These are phyloP conservation scores for Drechslerella coelobrocha DNA, from an alignment of 2,329 filamentous ascomycete genomes.

Conservation along the genomic window DNA sequence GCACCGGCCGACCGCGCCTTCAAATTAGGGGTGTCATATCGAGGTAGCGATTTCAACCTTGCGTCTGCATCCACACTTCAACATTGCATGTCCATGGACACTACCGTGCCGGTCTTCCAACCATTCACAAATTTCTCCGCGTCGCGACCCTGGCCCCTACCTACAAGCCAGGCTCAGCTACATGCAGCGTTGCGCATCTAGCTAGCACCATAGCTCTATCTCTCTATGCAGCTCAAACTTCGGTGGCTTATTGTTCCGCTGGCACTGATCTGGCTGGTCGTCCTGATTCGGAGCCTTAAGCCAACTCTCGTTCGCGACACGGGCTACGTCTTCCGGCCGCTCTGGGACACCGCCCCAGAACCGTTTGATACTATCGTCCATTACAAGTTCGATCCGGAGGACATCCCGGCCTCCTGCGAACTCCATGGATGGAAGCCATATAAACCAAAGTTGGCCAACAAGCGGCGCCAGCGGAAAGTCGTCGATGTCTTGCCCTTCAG, in stretches of 20 bases:
- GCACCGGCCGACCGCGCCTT: too few species aligned
- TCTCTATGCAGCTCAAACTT: neutral
- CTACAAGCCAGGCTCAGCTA: too few species aligned
- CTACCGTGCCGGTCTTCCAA: too few species aligned
- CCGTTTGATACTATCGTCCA: constrained; percentile 38
- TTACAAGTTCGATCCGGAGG: constrained; percentile 28
- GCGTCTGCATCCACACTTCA: too few species aligned
- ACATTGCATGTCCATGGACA: too few species aligned
- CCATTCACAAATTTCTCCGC: too few species aligned
- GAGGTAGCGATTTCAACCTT: too few species aligned
- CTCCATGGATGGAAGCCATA: constrained; percentile 34
- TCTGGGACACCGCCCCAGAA: constrained; percentile 33
- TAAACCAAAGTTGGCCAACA: constrained; percentile 15
- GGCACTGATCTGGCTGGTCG: constrained; percentile 22
- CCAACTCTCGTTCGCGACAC: constrained; percentile 34
- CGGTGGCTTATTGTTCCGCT: constrained; percentile 5
- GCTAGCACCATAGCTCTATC: neutral
- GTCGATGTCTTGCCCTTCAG: constrained; percentile 29
- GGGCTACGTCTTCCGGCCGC: constrained; percentile 27
- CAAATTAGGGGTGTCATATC: too few species aligned
- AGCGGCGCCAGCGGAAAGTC: constrained; percentile 28
- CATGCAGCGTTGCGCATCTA: neutral
- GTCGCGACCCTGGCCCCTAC: too few species aligned
- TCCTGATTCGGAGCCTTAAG: constrained; percentile 26
- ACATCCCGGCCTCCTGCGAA: constrained; percentile 22